Base-by-base conservation (phyloP, 441 rosid genomes). In the Pelargonium cotyledonis region DNA sequence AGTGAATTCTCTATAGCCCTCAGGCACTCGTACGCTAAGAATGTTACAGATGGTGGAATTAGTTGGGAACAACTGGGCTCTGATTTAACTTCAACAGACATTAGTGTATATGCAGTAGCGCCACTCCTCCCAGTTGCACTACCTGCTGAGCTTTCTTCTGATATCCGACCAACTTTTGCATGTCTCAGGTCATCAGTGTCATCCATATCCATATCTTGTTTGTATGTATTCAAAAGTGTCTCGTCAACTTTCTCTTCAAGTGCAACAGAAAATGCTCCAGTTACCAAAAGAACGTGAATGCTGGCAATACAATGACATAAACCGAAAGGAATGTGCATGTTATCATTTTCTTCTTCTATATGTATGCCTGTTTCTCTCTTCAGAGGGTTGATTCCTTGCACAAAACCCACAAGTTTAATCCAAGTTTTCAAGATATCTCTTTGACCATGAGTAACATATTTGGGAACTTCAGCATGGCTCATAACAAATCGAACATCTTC, bases 301-400 rank as follows among this genome's bases (percentile, higher is more conserved):
- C 77, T 83, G 68, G 98, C 86, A 72, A 87, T 70, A 66, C 85
- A 79, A 81, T 82, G 85, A 72, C 87, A 85, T 80, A 95, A 83
- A 75, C 81, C 71, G 78, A 95, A 89, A 80, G 82, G 89, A 23
- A 74, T 75, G 77, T 85, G 85, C 68, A 79, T 76, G 70, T 80
- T 71, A 21, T 88, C 98, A 75, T 80, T 81, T 77, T 92, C 98
- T 70, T 89, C 97, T 41, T 89, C 98, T 43, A 85, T 64, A 76
- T 72, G 89, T 75, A 78, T 77, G 71, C 94, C 96, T 53, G 87
- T 85, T 79, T 95, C 99, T 86, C 98, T 88, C 86, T 87, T 95
- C 57, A 85, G 75, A 71, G 96, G 92, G 76, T 84, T 77, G 87
- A 92, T 84, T 72, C 98, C 99, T 80, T 95, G 99, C 76, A 89